phyloP scores from a whole-genome alignment of 2,329 filamentous ascomycete species.

The Trichoderma atrobrunneum region DNA sequence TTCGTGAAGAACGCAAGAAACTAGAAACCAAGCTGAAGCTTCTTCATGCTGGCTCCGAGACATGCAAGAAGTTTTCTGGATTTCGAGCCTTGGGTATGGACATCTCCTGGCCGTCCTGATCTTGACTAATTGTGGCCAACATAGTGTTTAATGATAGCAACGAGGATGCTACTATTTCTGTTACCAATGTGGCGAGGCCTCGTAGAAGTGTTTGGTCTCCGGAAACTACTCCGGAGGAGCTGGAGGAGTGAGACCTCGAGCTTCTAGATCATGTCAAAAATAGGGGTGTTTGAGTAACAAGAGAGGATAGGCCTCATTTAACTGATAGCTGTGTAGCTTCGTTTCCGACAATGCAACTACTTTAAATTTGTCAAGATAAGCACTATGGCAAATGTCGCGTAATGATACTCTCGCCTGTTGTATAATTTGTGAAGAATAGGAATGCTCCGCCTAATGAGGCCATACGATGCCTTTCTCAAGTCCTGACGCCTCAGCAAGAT shows the following conservation, averaged over 20 bases:
- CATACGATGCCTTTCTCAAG: background rate
- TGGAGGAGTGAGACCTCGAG: too few species aligned
- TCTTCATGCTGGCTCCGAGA: background rate
- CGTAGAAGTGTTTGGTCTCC: too few species aligned
- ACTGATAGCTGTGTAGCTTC: background rate
- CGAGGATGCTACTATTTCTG: background rate
- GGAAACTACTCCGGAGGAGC: too few species aligned
- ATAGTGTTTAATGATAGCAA: background rate
- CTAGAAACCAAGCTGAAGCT: slow-evolving; percentile 3
- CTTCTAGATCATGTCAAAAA: too few species aligned
- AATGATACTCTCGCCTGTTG: background rate
- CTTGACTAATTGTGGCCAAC: background rate
- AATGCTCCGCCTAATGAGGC: background rate
- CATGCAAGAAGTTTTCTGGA: slow-evolving; percentile 7
- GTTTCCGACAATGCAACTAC: background rate
- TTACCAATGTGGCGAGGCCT: background rate
- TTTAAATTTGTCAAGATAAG: background rate
- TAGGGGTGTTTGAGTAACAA: background rate
- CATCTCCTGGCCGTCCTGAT: background rate
- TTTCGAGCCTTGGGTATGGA: background rate
- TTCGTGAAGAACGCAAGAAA: background rate
- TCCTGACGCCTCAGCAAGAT: background rate
- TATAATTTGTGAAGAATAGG: background rate
- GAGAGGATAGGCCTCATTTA: background rate
- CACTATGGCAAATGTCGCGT: background rate